These are phyloP conservation scores for Lasiodiplodia sp. DNA, from an alignment of 2,329 filamentous ascomycete genomes.

Conservation along the genomic window DNA sequence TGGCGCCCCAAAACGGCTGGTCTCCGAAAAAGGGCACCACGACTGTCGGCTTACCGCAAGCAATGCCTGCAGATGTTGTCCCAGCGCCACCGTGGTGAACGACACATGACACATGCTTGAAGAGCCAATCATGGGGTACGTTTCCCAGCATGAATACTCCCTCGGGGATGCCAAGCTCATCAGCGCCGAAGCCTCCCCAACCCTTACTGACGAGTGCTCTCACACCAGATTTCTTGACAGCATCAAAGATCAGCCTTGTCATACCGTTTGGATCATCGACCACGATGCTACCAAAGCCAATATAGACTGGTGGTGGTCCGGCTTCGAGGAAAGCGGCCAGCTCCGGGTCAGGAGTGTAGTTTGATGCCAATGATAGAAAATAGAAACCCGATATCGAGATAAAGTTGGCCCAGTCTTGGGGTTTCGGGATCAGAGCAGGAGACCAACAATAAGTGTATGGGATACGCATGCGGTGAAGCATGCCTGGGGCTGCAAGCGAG, in stretches of 20 bases:
- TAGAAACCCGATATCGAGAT: conserved; percentile 52
- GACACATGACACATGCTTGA: conserved; percentile 79
- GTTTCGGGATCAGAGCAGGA: conserved; percentile 54
- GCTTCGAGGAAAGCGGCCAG: conserved; percentile 49
- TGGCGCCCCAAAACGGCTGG: conserved; percentile 52
- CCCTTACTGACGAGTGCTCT: conserved; percentile 85
- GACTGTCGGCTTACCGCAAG: conserved; percentile 79
- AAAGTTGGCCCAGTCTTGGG: conserved; percentile 53
- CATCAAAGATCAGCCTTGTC: conserved; percentile 51
- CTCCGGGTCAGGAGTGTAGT: conserved; percentile 48
- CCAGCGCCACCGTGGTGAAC: conserved; percentile 90
- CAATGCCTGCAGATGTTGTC: conserved; percentile 86
- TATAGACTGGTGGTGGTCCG: conserved; percentile 51
- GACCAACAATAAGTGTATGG: conserved; percentile 78
- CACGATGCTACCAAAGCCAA: conserved; percentile 52
- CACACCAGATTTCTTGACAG: conserved; percentile 65
- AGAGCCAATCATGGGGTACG: conserved; percentile 88
- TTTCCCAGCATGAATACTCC: conserved; percentile 85
- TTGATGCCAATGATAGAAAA: conserved; percentile 49
- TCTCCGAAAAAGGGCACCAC: conserved; percentile 78
- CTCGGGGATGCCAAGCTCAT: conserved; percentile 69
- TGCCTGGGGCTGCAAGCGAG: conserved; percentile 81
- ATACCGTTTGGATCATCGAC: conserved; percentile 52
- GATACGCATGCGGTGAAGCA: conserved; percentile 65
- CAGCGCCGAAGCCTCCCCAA: conserved; percentile 84